A percentile compares a stretch with the other conserved stretches of the same genome.
phyloP scores from a whole-genome alignment of 495 filamentous ascomycete species.

The Astrothelium macrocarpum region DNA sequence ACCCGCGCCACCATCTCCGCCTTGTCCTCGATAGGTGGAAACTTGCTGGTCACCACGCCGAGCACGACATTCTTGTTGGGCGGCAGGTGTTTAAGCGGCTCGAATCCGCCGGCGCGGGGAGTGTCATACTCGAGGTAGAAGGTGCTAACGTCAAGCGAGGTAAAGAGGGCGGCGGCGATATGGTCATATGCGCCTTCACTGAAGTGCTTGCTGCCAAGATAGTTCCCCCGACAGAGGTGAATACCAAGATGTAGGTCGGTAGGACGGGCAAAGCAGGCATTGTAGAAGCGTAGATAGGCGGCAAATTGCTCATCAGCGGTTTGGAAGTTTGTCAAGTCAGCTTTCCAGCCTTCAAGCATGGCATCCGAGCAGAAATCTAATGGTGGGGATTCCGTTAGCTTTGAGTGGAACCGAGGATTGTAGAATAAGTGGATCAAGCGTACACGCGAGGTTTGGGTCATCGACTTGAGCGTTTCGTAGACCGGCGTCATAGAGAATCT shows the following conservation, averaged over 20 bases:
- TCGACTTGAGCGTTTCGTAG: conserved; percentile 57
- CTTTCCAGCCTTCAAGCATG: conserved; percentile 52
- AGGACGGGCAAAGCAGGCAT: conserved; percentile 49
- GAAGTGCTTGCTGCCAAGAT: conserved; percentile 46
- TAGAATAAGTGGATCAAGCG: conserved; percentile 10
- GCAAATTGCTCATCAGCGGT: conserved; percentile 44
- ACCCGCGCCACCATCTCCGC: conserved; percentile 48
- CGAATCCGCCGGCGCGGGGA: conserved; percentile 54
- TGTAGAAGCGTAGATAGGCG: conserved; percentile 54
- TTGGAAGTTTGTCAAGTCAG: conserved; percentile 46
- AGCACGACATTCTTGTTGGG: conserved; percentile 57
- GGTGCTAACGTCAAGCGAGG: conserved; percentile 53
- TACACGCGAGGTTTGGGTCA: conserved; percentile 52
- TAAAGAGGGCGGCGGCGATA: conserved; percentile 56
- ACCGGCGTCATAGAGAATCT: conserved; percentile 51
- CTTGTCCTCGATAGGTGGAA: conserved; percentile 52
- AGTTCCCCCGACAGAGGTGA: conserved; percentile 56
- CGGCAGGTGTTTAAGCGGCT: conserved; percentile 52
- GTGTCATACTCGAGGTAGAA: conserved; percentile 66
- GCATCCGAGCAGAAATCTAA: conserved; percentile 51
- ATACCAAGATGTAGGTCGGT: conserved; percentile 56
- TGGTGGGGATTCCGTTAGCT: neutral
- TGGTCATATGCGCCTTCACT: conserved; percentile 59
- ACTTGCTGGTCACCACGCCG: conserved; percentile 57
- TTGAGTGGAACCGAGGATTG: conserved; percentile 9